Evolutionary conservation across 2,329 filamentous ascomycete genomes (phyloP), one percentile per base, ranked within the genome.

Genomic region (Paecilomyces fulvus): DNA sequence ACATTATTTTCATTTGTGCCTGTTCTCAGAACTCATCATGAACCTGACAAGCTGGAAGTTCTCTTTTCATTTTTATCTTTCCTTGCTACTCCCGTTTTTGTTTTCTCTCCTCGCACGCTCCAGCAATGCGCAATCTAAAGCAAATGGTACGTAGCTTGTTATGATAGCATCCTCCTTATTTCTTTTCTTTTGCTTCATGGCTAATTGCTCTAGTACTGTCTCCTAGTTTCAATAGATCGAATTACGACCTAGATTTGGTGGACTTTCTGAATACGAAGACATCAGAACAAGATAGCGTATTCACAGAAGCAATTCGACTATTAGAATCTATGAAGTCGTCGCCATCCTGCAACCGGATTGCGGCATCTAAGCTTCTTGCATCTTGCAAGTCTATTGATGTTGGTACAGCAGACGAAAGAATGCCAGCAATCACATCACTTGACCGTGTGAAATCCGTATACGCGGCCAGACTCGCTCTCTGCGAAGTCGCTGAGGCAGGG

Each of bases 391-490:
- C 73, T 0, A 70, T 83, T 25, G 74, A 78, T 7, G 66, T 64
- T 23, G 61, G 62, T n/a, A 61, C 65, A n/a, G 60, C 65, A 3
- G 57, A 55, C 68, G 3, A 48, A 61, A 10, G 64, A 65, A 20
- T 10, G 14, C 37, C 37, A 4, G 64, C 63, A 3, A 62, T 66
- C 54, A 62, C 68, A 52, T 60, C 63, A 1, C 67, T 79, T 46
- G 79, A 78, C 55, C 67, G 70, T 55, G 71, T 74, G 58, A 82
- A 79, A 59, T 82, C 81, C 3, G 75, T 83, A 30, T 87, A 85
- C 60, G 83, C 84, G 1, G 80, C 81, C 8, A 79, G 83, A 49
- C 74, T 87, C 14, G 83, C 85, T 10, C 74, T 86, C 8, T 88
- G 85, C 61, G 84, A 87, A 63, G 74, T 86, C 7, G 73, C 76